phyloP scores from a whole-genome alignment of 345 rosid species.

The Eucalyptus urophylla region DNA sequence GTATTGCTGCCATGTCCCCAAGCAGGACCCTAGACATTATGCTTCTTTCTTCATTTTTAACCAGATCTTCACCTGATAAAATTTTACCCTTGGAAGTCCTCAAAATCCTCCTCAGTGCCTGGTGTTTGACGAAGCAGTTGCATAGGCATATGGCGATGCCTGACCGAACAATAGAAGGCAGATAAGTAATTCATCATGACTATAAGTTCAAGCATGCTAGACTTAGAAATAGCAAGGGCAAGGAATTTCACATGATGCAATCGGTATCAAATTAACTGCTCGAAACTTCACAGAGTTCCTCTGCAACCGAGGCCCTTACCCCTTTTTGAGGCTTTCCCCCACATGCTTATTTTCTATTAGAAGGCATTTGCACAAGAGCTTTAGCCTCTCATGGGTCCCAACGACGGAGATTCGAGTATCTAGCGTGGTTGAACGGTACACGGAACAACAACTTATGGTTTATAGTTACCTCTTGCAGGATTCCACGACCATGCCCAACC shows the following conservation, averaged over 20 bases:
- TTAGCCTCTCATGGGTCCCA: too few relatives aligned
- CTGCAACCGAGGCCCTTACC: too few relatives aligned
- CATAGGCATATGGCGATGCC: conserved; percentile 39
- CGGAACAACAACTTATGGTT: too few relatives aligned
- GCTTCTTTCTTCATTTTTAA: conserved; percentile 14
- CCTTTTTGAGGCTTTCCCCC: too few relatives aligned
- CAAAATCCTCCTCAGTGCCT: conserved; percentile 4
- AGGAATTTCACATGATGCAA: neutral
- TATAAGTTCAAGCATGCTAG: conserved; percentile 34
- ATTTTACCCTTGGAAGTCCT: neutral
- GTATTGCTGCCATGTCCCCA: neutral
- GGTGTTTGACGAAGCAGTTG: conserved; percentile 9
- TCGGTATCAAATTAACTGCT: too few relatives aligned
- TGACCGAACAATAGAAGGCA: conserved; percentile 39
- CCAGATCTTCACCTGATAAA: neutral
- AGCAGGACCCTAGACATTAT: neutral
- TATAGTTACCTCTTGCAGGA: too few relatives aligned
- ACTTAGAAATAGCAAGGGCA: conserved; percentile 16
- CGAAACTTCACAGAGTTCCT: too few relatives aligned
- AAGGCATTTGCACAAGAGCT: too few relatives aligned
- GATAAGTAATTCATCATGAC: conserved; percentile 26
- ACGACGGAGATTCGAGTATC: too few relatives aligned
- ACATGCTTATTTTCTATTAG: too few relatives aligned
- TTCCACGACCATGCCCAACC: too few relatives aligned
- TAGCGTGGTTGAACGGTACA: too few relatives aligned